Evolutionary conservation across 1,284 basidiomycete species (phyloP), one percentile per base, ranked within the genome.

Genomic region (Sphagnurus paluster): DNA sequence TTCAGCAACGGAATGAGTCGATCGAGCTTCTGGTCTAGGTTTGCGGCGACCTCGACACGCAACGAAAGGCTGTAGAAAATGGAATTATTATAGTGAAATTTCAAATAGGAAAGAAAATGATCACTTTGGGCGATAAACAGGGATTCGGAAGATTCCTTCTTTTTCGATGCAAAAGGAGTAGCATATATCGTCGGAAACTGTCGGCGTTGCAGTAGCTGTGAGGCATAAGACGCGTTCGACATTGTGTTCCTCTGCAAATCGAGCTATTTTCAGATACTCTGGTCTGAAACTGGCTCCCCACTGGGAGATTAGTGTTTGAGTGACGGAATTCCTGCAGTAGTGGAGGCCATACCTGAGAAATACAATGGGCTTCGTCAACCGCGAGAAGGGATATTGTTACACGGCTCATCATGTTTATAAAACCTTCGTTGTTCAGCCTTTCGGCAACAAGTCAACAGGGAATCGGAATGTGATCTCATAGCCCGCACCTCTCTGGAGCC

Each of bases 311-410:
- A 3, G 13, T 25, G 4, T 13, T 14, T 24, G 29, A 26, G 21
- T 20, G 16, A 16, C 28, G 32, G 19, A 16, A 30, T 13, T 10
- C 13, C 21, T 20, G 11, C 6, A 8, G 16, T 3, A 16, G 29
- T 14, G 7, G 9, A 16, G 26, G 16, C 10, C 54, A 33, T 41
- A 63, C 66, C 52, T 67, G 65, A 2, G 61, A 72, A 41, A 86
- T 78, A 57, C 84, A 87, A 59, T 88, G 84, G 1, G 83, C 82
- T 58, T 88, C 84, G 59, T 87, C 85, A 19, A 87, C 71, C 0
- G 87, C 83, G 47, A 87, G 80, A 5, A 88, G 70, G 1, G 84
- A 84, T 14, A 90, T 72, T 47, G 70, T 71, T 5, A 77, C 70
- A 16, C 69, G 61, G 5, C 60, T 56, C 60, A 84, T 72, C 54